Evolutionary conservation across 2,329 filamentous ascomycete species (phyloP).

Genomic region (Colletotrichum sp.): DNA sequence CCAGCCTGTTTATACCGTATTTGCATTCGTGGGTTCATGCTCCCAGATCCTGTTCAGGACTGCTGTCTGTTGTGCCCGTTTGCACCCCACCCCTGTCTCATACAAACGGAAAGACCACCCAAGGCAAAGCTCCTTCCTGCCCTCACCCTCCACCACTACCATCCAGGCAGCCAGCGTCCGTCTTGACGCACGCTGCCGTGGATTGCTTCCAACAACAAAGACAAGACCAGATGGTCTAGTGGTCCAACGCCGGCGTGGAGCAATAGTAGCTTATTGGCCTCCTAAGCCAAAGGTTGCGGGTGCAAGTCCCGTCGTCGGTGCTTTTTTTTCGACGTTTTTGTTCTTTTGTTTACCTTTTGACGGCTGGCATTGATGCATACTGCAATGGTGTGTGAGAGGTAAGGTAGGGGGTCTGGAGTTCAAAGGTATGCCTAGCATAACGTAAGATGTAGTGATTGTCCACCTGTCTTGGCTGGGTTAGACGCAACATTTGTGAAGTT

Average conservation of each 20-base stretch:
- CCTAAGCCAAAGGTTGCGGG: slow-evolving; percentile 22
- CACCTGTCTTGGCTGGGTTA: not conserved
- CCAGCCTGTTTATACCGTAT: not conserved
- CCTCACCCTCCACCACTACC: not conserved
- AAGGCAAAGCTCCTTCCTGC: not conserved
- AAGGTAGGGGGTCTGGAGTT: not conserved
- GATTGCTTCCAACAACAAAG: not conserved
- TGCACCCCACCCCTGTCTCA: not conserved
- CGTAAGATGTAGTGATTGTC: not conserved
- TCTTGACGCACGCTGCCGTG: not conserved
- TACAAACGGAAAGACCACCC: not conserved
- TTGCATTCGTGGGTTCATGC: not conserved
- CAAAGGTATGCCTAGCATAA: not conserved
- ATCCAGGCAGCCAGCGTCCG: not conserved
- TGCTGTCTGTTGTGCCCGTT: not conserved
- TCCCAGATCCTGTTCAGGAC: not conserved
- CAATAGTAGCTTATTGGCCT: slow-evolving; percentile 22
- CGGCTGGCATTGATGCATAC: not conserved
- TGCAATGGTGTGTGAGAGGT: not conserved
- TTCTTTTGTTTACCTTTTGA: not conserved
- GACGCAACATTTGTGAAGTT: not conserved
- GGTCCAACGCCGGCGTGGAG: slow-evolving; percentile 16
- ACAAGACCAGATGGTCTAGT: not conserved
- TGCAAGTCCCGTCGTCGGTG: slow-evolving; percentile 20
- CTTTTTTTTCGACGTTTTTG: not conserved